Base-by-base conservation (phyloP, 805 yeast genomes). In the Cyberlindnera meyerae region DNA sequence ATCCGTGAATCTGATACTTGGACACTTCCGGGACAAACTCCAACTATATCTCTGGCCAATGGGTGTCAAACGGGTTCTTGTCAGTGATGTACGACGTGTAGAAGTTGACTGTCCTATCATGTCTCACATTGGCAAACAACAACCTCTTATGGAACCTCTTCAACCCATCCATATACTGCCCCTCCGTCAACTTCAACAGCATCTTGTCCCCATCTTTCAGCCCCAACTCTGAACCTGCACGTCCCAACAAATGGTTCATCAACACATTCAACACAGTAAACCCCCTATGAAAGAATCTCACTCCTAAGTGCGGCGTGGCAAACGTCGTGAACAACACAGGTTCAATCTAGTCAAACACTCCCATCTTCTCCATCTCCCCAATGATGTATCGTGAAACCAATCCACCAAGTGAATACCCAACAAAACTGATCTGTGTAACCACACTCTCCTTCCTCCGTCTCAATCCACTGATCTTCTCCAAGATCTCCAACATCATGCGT, bases 351-450 rank as follows among this genome's bases (percentile, higher is more conserved):
- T 71, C 72, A 48, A 79, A 85, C 54, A 70, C 73, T 42, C 62
- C 68, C 48, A 64, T 71, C 43, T 66, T 79, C 58, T 57, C 72
- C 45, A 78, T 63, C 31, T 82, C 67, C 2, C 97, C 97, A 31
- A 88, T 68, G 18, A 87, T 79, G 56, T 85, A 88, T 34, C 97
- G 66, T 0, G 88, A 69, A 22, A 90, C 76, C 24, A 89, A 61
- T 0, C 97, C 97, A 16, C 97, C 97, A 40, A 90, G 63, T 0
- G 96, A 85, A 57, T 89, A 90, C 0, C 97, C 96, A 3, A 85
- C 70, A 28, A 90, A 66, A 43, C 94, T 83, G 33, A 90, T 72
- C 47, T 77, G 70, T 11, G 65, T 60, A 50, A 73, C 60, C 5
- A 22, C 21, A 37, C 51, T 50, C 31, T 60, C 38, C 9, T 62